Evolutionary conservation across 139 green algal genomes (phyloP), one percentile per base, ranked within the genome.

Genomic region (Chlorella sp.): DNA sequence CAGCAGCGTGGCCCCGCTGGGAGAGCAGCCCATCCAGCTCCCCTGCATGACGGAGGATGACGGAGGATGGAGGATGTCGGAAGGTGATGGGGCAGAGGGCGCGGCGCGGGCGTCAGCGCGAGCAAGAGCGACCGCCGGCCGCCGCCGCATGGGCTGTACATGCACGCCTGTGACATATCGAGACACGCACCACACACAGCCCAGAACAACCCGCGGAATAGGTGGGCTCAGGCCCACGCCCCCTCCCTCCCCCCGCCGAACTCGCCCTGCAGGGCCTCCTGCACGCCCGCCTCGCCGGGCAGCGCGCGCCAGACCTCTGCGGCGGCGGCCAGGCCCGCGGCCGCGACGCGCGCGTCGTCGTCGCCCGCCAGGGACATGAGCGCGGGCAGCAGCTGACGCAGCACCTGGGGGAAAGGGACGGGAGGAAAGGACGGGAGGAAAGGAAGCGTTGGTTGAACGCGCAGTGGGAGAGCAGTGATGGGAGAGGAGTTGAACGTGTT

Each of bases 361-460:
- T 81, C 76, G 12, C 60, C 31, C 4, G 42, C 62, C 33, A 81
- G 58, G 23, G 31, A 45, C 33, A 63, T 41, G 53, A 81, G 56
- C n/a, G 59, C 62, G 11, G 76, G 76, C 66, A 81, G 67, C 56
- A 76, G 40, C 35, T 76, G 58, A 5, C 46, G 42, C 33, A 61
- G 46, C 51, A 76, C 76, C 76, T 81, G 23, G 14, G 14, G 46
- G 17, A 55, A 14, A 55, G 46, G 46, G 46, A 17, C 17, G 17
- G 17, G 17, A 17, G 17, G 17, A 17, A 17, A 55, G 46, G 46
- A 17, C 14, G 46, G 46, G 46, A 55, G 46, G 46, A 17, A 55
- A 17, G 46, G 46, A 14, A 17, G 46, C 14, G 14, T 55, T 27
- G 46, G 14, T 38, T 58, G 65, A 11, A n/a, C 11, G 50, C 19